Evolutionary conservation across 352 stramenopile genomes (phyloP).

Genomic region (Globisporangium nodosum): DNA sequence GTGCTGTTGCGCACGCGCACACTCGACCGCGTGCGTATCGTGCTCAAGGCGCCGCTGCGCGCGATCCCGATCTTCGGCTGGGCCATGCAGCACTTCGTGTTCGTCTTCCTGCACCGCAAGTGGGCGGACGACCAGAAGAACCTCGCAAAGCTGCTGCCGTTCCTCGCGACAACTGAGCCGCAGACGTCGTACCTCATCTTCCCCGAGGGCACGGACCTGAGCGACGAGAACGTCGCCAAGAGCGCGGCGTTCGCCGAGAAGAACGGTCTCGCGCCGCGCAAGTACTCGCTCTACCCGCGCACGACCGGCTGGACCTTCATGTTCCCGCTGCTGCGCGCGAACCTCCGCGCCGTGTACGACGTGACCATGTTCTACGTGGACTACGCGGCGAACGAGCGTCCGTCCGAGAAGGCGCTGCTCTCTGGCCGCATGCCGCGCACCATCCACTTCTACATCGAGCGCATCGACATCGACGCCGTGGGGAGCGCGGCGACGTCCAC

Average conservation of each 20-base stretch:
- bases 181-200: slow-evolving; percentile 73
- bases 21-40: slow-evolving; percentile 56
- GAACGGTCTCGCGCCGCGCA: slow-evolving; percentile 29
- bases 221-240: slow-evolving; percentile 55
- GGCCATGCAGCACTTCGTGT: slow-evolving; percentile 85
- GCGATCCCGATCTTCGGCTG: slow-evolving; percentile 75
- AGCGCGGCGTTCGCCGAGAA: slow-evolving; percentile 53
- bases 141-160: slow-evolving; percentile 47
- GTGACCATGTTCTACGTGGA: slow-evolving; percentile 83
- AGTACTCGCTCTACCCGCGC: slow-evolving; percentile 72
- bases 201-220: slow-evolving; percentile 78
- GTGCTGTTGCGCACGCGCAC: slow-evolving; percentile 47
- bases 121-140: slow-evolving; percentile 59
- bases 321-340: slow-evolving; percentile 45
- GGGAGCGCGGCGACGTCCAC: not conserved
- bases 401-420: slow-evolving; percentile 60
- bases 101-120: slow-evolving; percentile 73
- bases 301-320: slow-evolving; percentile 77
- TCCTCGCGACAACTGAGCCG: slow-evolving; percentile 39
- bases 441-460: slow-evolving; percentile 72
- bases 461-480: slow-evolving; percentile 40
- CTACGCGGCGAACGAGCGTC: slow-evolving; percentile 46
- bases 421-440: slow-evolving; percentile 47
- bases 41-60: slow-evolving; percentile 73
- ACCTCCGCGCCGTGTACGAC: slow-evolving; percentile 74